Conservation (phyloP, 2,329 filamentous ascomycete genomes). For the Akanthomyces lecanii region DNA sequence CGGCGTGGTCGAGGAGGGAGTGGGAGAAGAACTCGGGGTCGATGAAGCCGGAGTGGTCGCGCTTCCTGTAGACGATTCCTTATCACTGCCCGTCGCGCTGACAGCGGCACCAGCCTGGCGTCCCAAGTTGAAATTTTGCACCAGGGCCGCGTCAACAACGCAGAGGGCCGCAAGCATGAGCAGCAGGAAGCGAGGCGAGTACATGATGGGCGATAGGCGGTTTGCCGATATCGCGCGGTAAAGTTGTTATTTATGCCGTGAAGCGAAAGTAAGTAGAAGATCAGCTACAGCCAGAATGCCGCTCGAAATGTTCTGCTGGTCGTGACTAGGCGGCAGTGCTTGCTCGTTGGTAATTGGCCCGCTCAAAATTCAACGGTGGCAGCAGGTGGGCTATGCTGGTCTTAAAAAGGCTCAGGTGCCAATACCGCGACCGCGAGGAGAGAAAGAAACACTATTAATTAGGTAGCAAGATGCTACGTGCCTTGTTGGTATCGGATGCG, state of each 20-base stretch:
- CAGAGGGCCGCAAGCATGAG: constrained; percentile 47
- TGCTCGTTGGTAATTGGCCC: neutral
- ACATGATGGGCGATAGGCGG: constrained; percentile 31
- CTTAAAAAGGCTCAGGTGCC: too few species aligned
- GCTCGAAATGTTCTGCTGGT: neutral
- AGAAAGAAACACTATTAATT: neutral
- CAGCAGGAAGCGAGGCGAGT: constrained; percentile 41
- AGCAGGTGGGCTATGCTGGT: neutral
- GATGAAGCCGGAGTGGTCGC: neutral
- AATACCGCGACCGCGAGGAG: neutral
- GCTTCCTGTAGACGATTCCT: neutral
- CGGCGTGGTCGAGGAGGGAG: constrained; percentile 2
- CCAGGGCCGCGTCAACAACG: constrained; percentile 41
- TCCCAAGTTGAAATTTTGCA: constrained; percentile 24
- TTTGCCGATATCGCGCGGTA: neutral
- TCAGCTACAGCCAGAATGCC: neutral
- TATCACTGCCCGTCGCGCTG: constrained; percentile 18
- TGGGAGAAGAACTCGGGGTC: neutral
- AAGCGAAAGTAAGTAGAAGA: neutral
- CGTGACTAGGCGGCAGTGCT: neutral
- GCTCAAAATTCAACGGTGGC: neutral
- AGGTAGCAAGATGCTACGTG: neutral
- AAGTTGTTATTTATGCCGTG: neutral
- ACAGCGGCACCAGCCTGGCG: constrained; percentile 19
- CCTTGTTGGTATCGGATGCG: neutral